phyloP scores from a whole-genome alignment of 225 moss, liverwort and hornwort genomes.

The Polytrichum formosum region DNA sequence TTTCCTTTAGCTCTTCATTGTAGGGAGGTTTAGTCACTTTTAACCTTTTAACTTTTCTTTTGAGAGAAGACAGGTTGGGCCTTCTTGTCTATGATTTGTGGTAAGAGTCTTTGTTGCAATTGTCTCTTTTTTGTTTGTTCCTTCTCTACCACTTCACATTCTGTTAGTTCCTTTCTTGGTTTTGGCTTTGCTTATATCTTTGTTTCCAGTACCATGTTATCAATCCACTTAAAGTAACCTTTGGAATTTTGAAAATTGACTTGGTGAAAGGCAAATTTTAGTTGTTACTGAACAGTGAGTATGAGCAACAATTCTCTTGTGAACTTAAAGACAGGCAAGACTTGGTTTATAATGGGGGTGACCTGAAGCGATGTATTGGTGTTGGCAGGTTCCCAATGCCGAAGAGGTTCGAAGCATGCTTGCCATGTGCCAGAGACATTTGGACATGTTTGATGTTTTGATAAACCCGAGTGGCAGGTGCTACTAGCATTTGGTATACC shows the following conservation, averaged over 20 bases:
- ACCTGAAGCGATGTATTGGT: constrained; percentile 17
- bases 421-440: constrained; percentile 66
- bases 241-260: no score
- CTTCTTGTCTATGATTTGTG: no score
- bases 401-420: constrained; percentile 78
- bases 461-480: constrained; percentile 63
- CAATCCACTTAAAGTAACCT: no score
- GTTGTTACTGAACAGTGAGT: not conserved
- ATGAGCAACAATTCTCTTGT: no score
- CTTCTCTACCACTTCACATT: no score
- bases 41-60: not conserved
- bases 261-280: no score
- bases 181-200: no score
- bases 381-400: constrained; percentile 49
- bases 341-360: constrained; percentile 3
- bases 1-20: constrained; percentile 80
- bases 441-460: constrained; percentile 81
- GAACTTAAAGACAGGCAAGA: no score
- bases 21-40: constrained; percentile 61
- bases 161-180: no score
- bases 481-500: constrained; percentile 67
- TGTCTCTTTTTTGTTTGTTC: no score
- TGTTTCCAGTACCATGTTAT: no score
- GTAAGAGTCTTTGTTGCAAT: not conserved
- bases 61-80: not conserved